These are phyloP conservation scores for Aristolochia contorta DNA, from an alignment of 164 flowering plant genomes.

Conservation along the genomic window DNA sequence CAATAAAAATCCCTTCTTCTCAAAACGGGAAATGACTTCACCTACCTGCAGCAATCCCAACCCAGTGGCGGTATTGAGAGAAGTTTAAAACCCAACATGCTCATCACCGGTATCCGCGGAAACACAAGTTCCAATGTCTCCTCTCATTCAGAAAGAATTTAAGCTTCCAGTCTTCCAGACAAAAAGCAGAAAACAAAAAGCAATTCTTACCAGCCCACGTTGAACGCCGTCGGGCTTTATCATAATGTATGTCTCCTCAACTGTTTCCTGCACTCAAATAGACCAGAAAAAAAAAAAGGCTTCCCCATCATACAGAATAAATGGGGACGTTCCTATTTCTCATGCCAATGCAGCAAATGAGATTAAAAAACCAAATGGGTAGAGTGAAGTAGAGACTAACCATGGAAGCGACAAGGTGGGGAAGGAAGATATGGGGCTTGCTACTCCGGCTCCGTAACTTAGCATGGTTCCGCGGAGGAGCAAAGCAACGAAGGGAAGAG, in stretches of 20 bases:
- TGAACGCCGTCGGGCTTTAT: conserved; percentile 96
- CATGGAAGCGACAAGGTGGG: conserved; percentile 76
- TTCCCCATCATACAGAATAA: not conserved
- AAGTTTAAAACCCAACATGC: conserved; percentile 1
- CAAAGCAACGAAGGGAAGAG: conserved; percentile 28
- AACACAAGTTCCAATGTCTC: not conserved
- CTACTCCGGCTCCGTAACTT: conserved; percentile 20
- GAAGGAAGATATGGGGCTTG: conserved; percentile 62
- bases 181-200: not conserved
- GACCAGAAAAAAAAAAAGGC: not conserved
- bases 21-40: conserved; percentile 89
- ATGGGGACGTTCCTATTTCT: too few relatives aligned
- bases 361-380: not conserved
- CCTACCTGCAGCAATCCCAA: conserved; percentile 54
- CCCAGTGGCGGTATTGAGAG: not conserved
- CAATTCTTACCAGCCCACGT: conserved; percentile 70
- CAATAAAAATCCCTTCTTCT: conserved; percentile 91
- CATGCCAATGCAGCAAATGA: too few relatives aligned
- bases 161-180: not conserved
- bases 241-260: conserved; percentile 88
- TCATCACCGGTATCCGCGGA: not conserved
- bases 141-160: not conserved
- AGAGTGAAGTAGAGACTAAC: conserved; percentile 16
- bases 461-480: conserved; percentile 16
- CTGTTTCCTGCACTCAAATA: conserved; percentile 41